Evolutionary conservation across 352 stramenopile genomes (phyloP), one percentile per base, ranked within the genome.

Genomic region (Aphanomyces stellatus): DNA sequence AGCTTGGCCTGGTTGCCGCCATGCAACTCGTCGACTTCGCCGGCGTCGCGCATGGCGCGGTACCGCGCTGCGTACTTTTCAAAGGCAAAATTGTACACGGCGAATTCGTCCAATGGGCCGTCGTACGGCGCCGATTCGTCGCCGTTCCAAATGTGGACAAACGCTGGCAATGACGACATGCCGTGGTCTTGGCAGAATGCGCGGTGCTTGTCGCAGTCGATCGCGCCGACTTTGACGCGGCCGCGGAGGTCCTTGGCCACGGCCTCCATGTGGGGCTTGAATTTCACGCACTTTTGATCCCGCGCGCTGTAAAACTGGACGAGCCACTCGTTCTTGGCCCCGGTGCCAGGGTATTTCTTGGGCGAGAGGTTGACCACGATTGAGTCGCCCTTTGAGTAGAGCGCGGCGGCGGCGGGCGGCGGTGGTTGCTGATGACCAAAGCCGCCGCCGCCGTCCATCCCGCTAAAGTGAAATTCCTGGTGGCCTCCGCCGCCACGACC

Each of bases 21-120:
- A 53, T 93, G 77, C 53, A 93, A 69, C 65, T 86, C 84, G 56
- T 93, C 85, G 41, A 93, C 69, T 49, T 86, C 80, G 7, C 82
- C 84, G 2, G 73, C 71, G 1, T 80, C 76, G 57, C 85, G 85
- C 78, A 87, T 79, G 33, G 74, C 80, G 56, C 88, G 76, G 25
- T 91, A 69, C 13, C 80, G 78, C 17, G 71, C 82, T 43, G 88
- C 86, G 70, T 93, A 82, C 46, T 88, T 88, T 55, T 91, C 81
- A 61, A 91, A 80, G 1, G 85, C 85, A 73, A 93, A 93, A 40
- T 90, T 91, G 70, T 91, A 91, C 51, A 93, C 80, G 19, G 72
- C 59, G 62, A 89, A 91, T 69, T 93, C 85, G 66, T 90, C 82
- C 57, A 90, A 34, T 3, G 85, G 77, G 24, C 56, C 65, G n/a